Evolutionary conservation across 2,329 filamentous ascomycete species (phyloP).

Genomic region (Thielaviopsis musarum): DNA sequence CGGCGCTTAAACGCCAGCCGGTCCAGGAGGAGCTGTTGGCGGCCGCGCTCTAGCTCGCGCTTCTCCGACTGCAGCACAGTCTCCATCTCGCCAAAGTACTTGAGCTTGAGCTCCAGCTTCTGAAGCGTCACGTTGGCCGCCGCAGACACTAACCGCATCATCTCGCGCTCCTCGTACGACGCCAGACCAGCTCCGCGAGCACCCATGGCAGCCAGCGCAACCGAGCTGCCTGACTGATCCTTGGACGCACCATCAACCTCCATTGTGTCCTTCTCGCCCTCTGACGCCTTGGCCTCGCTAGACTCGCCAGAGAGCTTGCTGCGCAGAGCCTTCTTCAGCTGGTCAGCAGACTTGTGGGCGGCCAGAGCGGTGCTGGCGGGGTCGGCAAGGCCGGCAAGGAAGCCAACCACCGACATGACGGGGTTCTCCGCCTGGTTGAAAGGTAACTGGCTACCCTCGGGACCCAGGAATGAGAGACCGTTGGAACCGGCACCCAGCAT

Average conservation of each 20-base stretch:
- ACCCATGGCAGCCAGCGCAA: constrained; percentile 73
- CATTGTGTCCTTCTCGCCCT: constrained; percentile 34
- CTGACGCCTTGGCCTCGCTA: constrained; percentile 33
- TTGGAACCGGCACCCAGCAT: constrained; percentile 31
- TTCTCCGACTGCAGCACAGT: constrained; percentile 80
- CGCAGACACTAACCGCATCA: constrained; percentile 82
- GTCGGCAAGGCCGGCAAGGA: constrained; percentile 80
- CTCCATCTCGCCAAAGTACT: constrained; percentile 95
- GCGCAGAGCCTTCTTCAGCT: constrained; percentile 65
- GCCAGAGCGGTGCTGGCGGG: constrained; percentile 81
- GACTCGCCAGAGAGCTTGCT: constrained; percentile 51
- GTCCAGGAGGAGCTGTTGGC: constrained; percentile 88
- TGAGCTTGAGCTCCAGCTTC: constrained; percentile 88
- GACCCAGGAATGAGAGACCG: constrained; percentile 49
- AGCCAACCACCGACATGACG: constrained; percentile 88
- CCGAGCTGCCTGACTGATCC: constrained; percentile 41
- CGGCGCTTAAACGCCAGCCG: constrained; percentile 78
- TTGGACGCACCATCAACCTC: constrained; percentile 34
- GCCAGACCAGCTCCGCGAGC: constrained; percentile 76
- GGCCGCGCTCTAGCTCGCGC: constrained; percentile 75
- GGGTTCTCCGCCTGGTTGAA: constrained; percentile 91
- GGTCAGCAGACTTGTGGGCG: constrained; percentile 71
- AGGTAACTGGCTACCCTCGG: constrained; percentile 63
- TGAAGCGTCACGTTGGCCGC: constrained; percentile 88
- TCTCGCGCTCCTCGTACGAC: constrained; percentile 91